phyloP scores from a whole-genome alignment of 2,329 filamentous ascomycete genomes.

The Ambrosiella xylebori region DNA sequence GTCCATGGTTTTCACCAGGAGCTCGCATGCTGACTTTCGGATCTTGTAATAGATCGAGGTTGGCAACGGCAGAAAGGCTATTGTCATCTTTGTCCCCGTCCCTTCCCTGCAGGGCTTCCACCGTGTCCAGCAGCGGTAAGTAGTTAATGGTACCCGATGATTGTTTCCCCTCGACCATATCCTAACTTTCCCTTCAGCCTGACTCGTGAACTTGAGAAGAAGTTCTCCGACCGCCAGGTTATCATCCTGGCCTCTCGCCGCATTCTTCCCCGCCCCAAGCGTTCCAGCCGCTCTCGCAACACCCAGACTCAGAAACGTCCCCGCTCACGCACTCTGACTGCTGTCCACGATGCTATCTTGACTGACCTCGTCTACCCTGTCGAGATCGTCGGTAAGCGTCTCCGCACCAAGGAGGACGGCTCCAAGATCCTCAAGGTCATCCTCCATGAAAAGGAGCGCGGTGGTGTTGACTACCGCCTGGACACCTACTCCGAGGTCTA shows the following conservation, averaged over 20 bases:
- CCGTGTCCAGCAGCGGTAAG: conserved; percentile 99
- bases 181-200: conserved; percentile 44
- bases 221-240: conserved; percentile 99
- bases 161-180: neutral
- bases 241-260: conserved; percentile 97
- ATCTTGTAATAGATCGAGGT: conserved; percentile 82
- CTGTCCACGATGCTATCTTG: conserved; percentile 97
- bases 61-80: conserved; percentile 99
- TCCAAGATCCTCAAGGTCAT: conserved; percentile 98
- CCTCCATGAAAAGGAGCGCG: conserved; percentile 99
- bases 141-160: conserved; percentile 15
- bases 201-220: conserved; percentile 99
- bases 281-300: conserved; percentile 89
- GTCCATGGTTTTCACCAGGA: conserved; percentile 55
- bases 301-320: conserved; percentile 97
- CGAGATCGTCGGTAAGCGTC: conserved; percentile 98
- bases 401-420: conserved; percentile 97
- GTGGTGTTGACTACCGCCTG: conserved; percentile 96
- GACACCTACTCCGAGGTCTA: conserved; percentile 99
- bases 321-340: conserved; percentile 90
- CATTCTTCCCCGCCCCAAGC: conserved; percentile 97
- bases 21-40: conserved; percentile 58
- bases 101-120: conserved; percentile 97
- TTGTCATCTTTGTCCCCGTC: conserved; percentile 99
- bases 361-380: conserved; percentile 97